Base-by-base conservation (phyloP, 768 basidiomycete genomes). In the Boletus pseudo-olivaceus region DNA sequence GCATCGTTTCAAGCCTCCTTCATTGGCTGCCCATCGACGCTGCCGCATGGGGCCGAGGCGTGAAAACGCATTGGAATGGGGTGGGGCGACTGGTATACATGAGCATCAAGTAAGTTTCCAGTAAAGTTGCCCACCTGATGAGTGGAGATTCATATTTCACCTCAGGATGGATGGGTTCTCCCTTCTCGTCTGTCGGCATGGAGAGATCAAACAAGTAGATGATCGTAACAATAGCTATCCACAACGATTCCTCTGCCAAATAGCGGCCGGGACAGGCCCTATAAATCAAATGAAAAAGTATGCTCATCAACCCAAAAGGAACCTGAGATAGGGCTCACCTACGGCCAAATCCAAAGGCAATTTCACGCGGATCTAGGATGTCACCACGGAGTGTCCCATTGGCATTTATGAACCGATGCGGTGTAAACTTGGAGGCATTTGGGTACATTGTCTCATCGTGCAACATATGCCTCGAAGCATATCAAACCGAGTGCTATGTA, bases 291-390 rank as follows among this genome's bases (percentile, higher is more conserved):
- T 33, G 12, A 5, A 14, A 14, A 14, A 33, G 33, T 14, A 23
- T 33, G 4, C 4, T 33, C 33, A 14, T 33, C 33, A 5, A 33
- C 33, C 12, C 33, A 1, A 33, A 33, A 12, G 12, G 12, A 1
- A 14, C 3, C 38, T 30, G 14, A 30, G 38, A 20, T 7, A 7
- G 29, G 7, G 29, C 44, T 39, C 32, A 53, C 52, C 52, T 32
- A 12, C 52, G 52, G 38, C 52, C 52, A 30, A 53, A 53, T 33
- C 52, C 52, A 40, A 53, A 53, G 7, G 52, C 52, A 23, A 53
- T 53, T 33, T 39, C 51, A 26, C 51, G 51, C 7, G 51, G 51
- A 40, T 53, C 51, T 8, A 32, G 37, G 14, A 53, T 29, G 37
- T 53, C 38, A 4, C 47, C 38, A 1, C 45, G 51, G 29, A 53